Base-by-base conservation (phyloP, 163 green algal genomes). In the Scenedesmus sp. region DNA sequence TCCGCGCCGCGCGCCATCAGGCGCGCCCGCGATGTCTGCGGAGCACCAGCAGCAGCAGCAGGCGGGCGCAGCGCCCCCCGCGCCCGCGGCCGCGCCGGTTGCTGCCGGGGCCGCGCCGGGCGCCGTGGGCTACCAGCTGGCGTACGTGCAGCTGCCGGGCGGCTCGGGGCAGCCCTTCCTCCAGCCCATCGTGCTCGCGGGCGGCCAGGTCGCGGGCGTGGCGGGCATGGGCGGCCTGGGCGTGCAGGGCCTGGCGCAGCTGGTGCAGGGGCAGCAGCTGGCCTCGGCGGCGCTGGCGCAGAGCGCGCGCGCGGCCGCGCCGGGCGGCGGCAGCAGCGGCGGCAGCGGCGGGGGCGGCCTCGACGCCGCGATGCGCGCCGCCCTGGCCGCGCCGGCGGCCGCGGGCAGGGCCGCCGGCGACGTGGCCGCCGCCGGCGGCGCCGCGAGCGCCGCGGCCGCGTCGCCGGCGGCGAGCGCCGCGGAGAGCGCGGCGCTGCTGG, bases 111-210 rank as follows among this genome's bases (percentile, higher is more conserved):
- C n/a, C n/a, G n/a, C n/a, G n/a, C n/a, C 51, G 48, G 51, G 51
- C 17, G 64, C 67, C 11, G 28, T 77, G 67, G 51, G 51, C 18
- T 77, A 77, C 44, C 67, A 77, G 34, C 53, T 77, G 20, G 51
- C 67, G 2, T 77, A 77, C n/a, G 64, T 77, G 20, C 56, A 62
- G 31, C 28, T 77, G 67, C 67, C 67, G 15, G 33, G 29, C 54
- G 24, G 50, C 14, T 51, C 24, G 36, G 67, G 67, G 4, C 67
- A 77, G 45, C 22, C 31, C 28, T 14, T 77, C 14, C 66, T 51
- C 39, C 56, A 64, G 56, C 56, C 56, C 33, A 65, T 77, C 5
- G 33, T 77, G 34, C 67, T 53, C 31, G 34, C 64, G 2, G 0
- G 33, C 20, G 33, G 22, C 33, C 60, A 34, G 60, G 33, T 48